Percentiles rank a stretch among this genome's conserved stretches.
These are phyloP conservation scores for Acanthamoeba lenticulata DNA, from an alignment of 208 protist species.

Conservation along the genomic window DNA sequence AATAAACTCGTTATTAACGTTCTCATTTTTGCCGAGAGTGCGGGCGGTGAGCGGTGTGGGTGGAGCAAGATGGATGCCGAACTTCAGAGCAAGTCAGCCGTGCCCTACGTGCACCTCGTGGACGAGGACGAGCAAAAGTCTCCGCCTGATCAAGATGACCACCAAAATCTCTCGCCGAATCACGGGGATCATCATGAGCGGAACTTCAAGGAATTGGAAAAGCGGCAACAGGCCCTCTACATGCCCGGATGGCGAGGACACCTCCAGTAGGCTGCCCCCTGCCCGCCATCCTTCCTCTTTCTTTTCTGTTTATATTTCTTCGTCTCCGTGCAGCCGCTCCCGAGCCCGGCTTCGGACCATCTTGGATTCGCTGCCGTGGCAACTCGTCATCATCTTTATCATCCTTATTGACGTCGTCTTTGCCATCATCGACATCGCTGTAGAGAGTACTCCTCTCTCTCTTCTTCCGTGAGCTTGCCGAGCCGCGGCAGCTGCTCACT, in stretches of 20 bases:
- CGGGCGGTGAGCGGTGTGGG: too few species aligned
- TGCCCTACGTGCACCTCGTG: not conserved
- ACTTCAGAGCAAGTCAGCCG: not conserved
- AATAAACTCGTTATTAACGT: too few species aligned
- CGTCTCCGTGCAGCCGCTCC: not conserved
- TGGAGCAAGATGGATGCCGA: too few species aligned
- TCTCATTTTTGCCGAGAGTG: too few species aligned
- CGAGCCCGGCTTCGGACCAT: not conserved
- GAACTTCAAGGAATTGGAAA: not conserved
- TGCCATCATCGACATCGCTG: not conserved
- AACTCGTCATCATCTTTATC: constrained; percentile 26
- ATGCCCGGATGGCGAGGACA: not conserved
- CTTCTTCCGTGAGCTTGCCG: not conserved
- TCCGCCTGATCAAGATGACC: not conserved
- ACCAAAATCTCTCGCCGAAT: not conserved
- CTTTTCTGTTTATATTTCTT: not conserved
- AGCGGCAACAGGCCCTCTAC: constrained; percentile 22
- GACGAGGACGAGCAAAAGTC: not conserved
- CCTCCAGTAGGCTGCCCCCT: not conserved
- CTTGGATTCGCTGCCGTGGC: constrained; percentile 2
- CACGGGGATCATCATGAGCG: not conserved
- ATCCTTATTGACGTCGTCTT: not conserved
- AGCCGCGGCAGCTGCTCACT: not conserved
- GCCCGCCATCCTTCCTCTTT: not conserved
- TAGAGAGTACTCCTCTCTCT: not conserved